Evolutionary conservation across 1,284 basidiomycete genomes (phyloP), one percentile per base, ranked within the genome.

Genomic region (Rhodotorula sp.): DNA sequence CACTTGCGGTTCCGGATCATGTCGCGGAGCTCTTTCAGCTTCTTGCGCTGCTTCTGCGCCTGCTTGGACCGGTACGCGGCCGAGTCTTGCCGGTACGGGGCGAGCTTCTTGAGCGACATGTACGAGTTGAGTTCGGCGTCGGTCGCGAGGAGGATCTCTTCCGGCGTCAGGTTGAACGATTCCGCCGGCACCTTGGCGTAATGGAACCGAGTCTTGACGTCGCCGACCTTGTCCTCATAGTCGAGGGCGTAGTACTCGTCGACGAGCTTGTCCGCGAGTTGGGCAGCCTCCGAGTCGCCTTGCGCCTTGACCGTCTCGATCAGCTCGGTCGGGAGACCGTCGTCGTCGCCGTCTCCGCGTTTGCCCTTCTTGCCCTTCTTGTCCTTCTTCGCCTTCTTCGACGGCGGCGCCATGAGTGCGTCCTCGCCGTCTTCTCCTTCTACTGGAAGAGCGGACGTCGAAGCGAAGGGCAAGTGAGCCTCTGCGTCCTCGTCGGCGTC

Each of bases 181-280:
- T 90, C 85, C 0, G 89, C 82, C 48, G 87, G 83, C 19, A 93
- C 88, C 59, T 88, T 85, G 12, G 88, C 85, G 80, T 99, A 99
- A 80, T 92, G 90, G 87, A 99, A 99, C 19, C 93, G 89, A 0
- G 95, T 98, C 1, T 93, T 89, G 76, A 93, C 83, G 80, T 90
- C 93, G 10, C 90, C 95, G 70, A 95, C 89, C 84, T 97, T 87
- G 80, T 97, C 95, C 81, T 98, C 97, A 84, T 97, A 97, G 76
- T 97, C 94, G 26, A 98, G 85, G 45, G 85, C 87, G 80, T 93
- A 90, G 64, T 98, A 85, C 79, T 94, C 91, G 72, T 95, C 91
- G 88, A 97, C 90, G 77, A 95, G 92, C 78, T 91, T 85, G 67
- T 93, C 88, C 65, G 95, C 82, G 76, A 88, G 66, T 23, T 76